phyloP scores from a whole-genome alignment of 1,139 yeast genomes.

The Taiozyma sp. region DNA sequence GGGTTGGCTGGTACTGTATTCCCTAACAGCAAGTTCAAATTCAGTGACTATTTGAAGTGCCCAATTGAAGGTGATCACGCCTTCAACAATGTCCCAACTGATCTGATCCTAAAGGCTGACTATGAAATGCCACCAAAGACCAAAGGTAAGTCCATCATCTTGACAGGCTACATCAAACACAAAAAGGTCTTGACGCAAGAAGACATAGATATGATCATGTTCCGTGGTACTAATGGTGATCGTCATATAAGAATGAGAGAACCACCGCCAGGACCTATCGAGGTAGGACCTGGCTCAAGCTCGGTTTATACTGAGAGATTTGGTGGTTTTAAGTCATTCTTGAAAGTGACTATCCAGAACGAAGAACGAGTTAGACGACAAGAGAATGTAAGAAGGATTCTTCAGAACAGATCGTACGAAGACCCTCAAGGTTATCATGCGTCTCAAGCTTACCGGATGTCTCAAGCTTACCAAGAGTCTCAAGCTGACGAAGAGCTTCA shows the following conservation, averaged over 20 bases:
- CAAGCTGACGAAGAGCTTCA: too few relatives aligned
- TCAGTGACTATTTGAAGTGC: slow-evolving; percentile 44
- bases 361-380: slow-evolving; percentile 15
- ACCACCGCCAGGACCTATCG: slow-evolving; percentile 14
- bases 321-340: slow-evolving; percentile 23
- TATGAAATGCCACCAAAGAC: slow-evolving; percentile 58
- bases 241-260: slow-evolving; percentile 8
- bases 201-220: slow-evolving; percentile 61
- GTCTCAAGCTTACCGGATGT: too few relatives aligned
- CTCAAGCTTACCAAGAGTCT: too few relatives aligned
- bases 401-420: slow-evolving; percentile 3
- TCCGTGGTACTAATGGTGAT: slow-evolving; percentile 23
- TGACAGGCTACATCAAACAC: slow-evolving; percentile 74
- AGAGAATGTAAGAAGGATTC: slow-evolving; percentile 7
- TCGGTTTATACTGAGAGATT: slow-evolving; percentile 16
- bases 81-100: slow-evolving; percentile 54
- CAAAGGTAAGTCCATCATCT: slow-evolving; percentile 73
- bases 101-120: slow-evolving; percentile 48
- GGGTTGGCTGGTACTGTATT: slow-evolving; percentile 67
- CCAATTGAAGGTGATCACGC: slow-evolving; percentile 51
- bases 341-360: slow-evolving; percentile 12
- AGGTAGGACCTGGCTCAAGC: slow-evolving; percentile 22
- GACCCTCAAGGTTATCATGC: too few relatives aligned
- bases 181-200: slow-evolving; percentile 57
- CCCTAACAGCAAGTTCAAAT: slow-evolving; percentile 40